These are phyloP conservation scores for Pseudogymnoascus sp. DNA, from an alignment of 2,329 filamentous ascomycete genomes.

Conservation along the genomic window DNA sequence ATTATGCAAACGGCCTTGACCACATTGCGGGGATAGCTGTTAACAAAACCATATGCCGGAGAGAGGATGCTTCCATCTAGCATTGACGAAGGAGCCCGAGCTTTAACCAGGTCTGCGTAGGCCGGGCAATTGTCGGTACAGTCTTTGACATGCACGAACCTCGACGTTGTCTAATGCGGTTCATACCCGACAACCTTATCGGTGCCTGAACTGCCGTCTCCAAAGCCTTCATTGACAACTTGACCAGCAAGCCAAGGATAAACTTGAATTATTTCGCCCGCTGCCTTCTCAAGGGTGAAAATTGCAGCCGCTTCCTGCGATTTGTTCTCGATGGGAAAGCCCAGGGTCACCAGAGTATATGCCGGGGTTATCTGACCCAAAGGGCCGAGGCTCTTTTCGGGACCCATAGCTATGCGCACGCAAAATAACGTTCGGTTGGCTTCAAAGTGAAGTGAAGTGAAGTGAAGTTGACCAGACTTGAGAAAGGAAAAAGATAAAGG, in stretches of 20 bases:
- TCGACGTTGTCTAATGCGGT: neutral
- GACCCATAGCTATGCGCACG: neutral
- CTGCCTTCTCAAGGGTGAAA: neutral
- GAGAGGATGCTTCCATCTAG: neutral
- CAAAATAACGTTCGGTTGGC: neutral
- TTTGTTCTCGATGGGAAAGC: neutral
- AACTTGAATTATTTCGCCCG: neutral
- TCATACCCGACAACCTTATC: neutral
- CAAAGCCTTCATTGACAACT: neutral
- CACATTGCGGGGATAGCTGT: neutral
- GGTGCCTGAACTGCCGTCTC: constrained; percentile 6
- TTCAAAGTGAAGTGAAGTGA: neutral
- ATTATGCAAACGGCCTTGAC: neutral
- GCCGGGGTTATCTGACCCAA: neutral
- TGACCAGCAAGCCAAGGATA: constrained; percentile 11
- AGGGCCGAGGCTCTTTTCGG: neutral
- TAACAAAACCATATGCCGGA: neutral
- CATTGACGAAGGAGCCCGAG: neutral
- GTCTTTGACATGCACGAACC: neutral
- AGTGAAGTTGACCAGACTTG: neutral
- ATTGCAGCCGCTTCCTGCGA: neutral
- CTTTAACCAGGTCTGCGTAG: neutral
- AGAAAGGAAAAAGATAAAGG: neutral
- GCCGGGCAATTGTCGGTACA: neutral
- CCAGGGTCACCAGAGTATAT: neutral